phyloP scores from a whole-genome alignment of 2,329 filamentous ascomycete species.

The Aspergillus intermedius region DNA sequence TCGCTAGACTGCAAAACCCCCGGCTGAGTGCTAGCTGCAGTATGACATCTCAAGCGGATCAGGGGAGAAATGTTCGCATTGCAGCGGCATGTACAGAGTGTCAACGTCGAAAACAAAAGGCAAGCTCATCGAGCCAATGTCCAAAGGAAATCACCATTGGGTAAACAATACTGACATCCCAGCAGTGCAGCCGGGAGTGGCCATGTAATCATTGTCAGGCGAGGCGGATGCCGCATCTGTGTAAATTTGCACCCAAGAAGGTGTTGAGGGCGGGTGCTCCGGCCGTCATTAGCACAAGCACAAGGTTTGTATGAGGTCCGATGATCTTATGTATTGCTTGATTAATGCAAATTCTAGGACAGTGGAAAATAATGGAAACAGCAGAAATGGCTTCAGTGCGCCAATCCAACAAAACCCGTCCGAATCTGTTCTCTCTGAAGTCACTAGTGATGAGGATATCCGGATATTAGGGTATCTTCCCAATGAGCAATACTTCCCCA shows the following conservation, averaged over 20 bases:
- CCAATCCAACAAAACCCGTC: background rate
- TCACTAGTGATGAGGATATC: slow-evolving; percentile 7
- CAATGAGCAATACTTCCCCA: slow-evolving; percentile 1
- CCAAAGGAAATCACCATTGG: background rate
- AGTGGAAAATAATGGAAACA: background rate
- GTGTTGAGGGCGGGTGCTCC: slow-evolving; percentile 2
- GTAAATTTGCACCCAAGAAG: slow-evolving; percentile 38
- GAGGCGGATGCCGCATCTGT: slow-evolving; percentile 44
- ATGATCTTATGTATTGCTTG: background rate
- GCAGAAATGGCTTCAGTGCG: background rate
- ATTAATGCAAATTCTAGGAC: background rate
- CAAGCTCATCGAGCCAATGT: slow-evolving; percentile 11
- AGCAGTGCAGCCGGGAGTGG: slow-evolving; percentile 46
- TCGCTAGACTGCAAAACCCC: background rate
- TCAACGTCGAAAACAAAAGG: slow-evolving; percentile 48
- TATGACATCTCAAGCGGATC: background rate
- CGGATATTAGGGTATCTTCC: slow-evolving; percentile 13
- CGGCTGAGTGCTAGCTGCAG: no score
- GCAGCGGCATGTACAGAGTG: slow-evolving; percentile 41
- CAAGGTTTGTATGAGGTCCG: slow-evolving; percentile 7
- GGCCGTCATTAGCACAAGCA: background rate
- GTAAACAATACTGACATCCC: slow-evolving; percentile 6
- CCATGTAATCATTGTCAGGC: slow-evolving; percentile 47
- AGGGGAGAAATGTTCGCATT: slow-evolving; percentile 9
- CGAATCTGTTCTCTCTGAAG: background rate